Evolutionary conservation across 805 yeast genomes (phyloP), one percentile per base, ranked within the genome.

Genomic region (Ogataea trehaloabstinens): DNA sequence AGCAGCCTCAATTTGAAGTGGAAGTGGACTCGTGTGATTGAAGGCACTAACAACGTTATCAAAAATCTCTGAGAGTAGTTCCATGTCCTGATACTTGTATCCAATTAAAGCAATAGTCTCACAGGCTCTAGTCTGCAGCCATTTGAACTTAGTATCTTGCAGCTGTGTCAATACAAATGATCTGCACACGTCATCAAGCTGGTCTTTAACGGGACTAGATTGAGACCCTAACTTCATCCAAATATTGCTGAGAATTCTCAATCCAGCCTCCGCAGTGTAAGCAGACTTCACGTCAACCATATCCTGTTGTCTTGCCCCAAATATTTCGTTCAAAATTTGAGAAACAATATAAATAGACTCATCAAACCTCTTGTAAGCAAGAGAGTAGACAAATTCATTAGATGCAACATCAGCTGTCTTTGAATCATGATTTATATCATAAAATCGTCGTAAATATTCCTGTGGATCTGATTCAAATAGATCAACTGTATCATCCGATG

Each of bases 401-500:
- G 78, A 67, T 1, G 78, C 79, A 24, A 69, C 66, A 45, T 73
- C 79, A 4, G 78, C 65, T 22, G 72, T 71, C 27, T 67, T 70
- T 22, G 63, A 61, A 40, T 72, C 78, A 40, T 73, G 61, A 47
- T 67, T 69, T 29, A 78, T 64, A 58, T 79, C 86, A 51, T 86
- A 71, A 38, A 75, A 75, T 37, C 80, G 69, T 59, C 87, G 85
- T 39, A 91, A 79, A 58, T 87, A 93, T 57, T 89, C 96, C 40
- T 78, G 83, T 3, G 96, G 96, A 52, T 90, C 96, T 45, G 74
- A 79, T 45, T 88, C 95, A 64, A 85, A 90, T 4, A 76, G 62
- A 48, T 85, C 95, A 40, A 87, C 66, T 15, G 79, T 77, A 5
- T 74, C 79, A 38, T 80, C 81, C 6, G 74, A 70, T 2, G 93